These are phyloP conservation scores for Brassica hybrid DNA, from an alignment of 441 rosid genomes.

Conservation along the genomic window DNA sequence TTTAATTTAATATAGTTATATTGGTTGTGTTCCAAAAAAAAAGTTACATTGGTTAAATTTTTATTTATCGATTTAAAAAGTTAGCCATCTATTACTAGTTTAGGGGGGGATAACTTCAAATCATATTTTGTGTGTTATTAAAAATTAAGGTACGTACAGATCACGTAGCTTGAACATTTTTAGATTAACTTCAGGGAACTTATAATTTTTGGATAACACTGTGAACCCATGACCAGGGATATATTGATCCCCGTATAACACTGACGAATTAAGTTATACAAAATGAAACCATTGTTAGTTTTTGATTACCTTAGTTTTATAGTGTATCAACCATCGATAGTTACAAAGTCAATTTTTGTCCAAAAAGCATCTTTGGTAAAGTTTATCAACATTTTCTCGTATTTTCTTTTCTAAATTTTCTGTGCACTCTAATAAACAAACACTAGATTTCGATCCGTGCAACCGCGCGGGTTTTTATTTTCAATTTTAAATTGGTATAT, in stretches of 20 bases:
- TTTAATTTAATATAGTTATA: not conserved
- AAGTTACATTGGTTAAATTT: not conserved
- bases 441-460: too few relatives aligned
- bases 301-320: not conserved
- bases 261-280: not conserved
- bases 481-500: too few relatives aligned
- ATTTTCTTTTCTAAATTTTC: too few relatives aligned
- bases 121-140: not conserved
- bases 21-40: not conserved
- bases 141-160: not conserved
- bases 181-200: not conserved
- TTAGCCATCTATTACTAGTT: not conserved
- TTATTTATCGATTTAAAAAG: not conserved
- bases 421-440: too few relatives aligned
- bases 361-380: too few relatives aligned
- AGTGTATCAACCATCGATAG: not conserved
- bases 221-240: not conserved
- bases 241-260: not conserved
- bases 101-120: not conserved
- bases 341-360: too few relatives aligned
- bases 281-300: not conserved
- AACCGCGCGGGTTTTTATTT: too few relatives aligned
- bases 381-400: too few relatives aligned
- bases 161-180: not conserved
- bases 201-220: not conserved